phyloP scores from a whole-genome alignment of 2,329 filamentous ascomycete genomes.

The Cladophialophora carrionii region DNA sequence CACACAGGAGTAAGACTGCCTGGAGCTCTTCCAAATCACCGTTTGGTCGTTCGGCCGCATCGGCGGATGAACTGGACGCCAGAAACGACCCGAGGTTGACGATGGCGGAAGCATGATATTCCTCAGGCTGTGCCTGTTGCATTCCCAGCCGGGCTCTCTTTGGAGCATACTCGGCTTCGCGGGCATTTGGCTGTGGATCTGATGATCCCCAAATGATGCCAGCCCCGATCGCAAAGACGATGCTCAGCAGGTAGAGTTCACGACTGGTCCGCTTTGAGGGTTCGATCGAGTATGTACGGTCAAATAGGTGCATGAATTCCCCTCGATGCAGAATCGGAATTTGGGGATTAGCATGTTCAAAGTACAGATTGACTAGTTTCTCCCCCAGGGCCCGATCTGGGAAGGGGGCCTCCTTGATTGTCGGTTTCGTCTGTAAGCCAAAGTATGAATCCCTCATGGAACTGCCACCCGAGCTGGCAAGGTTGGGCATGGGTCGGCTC shows the following conservation, averaged over 20 bases:
- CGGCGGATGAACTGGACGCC: conserved; percentile 62
- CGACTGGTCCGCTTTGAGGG: conserved; percentile 69
- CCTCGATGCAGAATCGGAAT: conserved; percentile 87
- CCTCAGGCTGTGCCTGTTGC: conserved; percentile 78
- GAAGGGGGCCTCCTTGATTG: conserved; percentile 81
- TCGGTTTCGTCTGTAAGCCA: conserved; percentile 87
- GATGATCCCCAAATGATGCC: conserved; percentile 73
- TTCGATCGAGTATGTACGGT: conserved; percentile 74
- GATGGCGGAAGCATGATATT: conserved; percentile 94
- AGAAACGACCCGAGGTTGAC: conserved; percentile 87
- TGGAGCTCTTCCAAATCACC: conserved; percentile 91
- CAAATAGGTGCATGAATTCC: conserved; percentile 87
- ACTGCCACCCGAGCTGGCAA: conserved; percentile 63
- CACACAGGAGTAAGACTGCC: conserved; percentile 85
- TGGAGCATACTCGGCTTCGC: conserved; percentile 41
- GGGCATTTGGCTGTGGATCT: conserved; percentile 37
- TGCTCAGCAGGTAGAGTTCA: conserved; percentile 93
- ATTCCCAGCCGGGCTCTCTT: conserved; percentile 59
- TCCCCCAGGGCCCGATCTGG: conserved; percentile 74
- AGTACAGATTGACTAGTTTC: conserved; percentile 79
- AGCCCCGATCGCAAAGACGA: conserved; percentile 93
- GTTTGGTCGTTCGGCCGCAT: conserved; percentile 67
- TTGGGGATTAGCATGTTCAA: conserved; percentile 94
- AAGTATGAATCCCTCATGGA: conserved; percentile 97
- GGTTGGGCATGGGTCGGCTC: conserved; percentile 58